A percentile compares a stretch with the other conserved stretches of the same genome.
Evolutionary conservation across 345 rosid genomes (phyloP).

Genomic region (Zanthoxylum bungeanum): DNA sequence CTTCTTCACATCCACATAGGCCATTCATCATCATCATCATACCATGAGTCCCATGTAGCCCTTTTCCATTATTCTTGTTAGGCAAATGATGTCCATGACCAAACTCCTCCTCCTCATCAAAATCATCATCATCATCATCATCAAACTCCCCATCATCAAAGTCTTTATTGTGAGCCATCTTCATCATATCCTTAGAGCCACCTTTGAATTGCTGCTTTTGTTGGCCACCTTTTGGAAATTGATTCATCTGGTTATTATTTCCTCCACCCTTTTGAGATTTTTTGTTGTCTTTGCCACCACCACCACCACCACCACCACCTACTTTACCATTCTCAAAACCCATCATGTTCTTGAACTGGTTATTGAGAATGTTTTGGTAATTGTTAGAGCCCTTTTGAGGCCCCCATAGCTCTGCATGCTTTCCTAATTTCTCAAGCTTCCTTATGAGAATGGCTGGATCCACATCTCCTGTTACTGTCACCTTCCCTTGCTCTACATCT

Average conservation of each 20-base stretch:
- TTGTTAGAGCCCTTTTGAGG: conserved; percentile 49
- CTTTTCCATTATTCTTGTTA: conserved; percentile 34
- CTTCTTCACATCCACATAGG: conserved; percentile 18
- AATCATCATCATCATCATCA: conserved; percentile 37
- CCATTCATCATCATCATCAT: conserved; percentile 54
- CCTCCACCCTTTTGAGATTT: conserved; percentile 50
- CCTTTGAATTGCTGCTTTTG: conserved; percentile 56
- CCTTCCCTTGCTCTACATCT: conserved; percentile 83
- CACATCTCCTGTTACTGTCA: conserved; percentile 80
- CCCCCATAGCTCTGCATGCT: conserved; percentile 81
- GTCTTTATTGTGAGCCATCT: conserved; percentile 37
- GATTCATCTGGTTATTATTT: neutral
- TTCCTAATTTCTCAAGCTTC: conserved; percentile 86
- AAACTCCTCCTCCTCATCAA: conserved; percentile 41
- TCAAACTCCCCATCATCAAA: conserved; percentile 33
- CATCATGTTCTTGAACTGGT: conserved; percentile 60
- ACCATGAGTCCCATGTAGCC: conserved; percentile 29
- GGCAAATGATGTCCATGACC: conserved; percentile 46
- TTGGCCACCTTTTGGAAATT: conserved; percentile 34
- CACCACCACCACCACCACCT: too few species aligned
- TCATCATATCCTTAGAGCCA: conserved; percentile 37
- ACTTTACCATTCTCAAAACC: conserved; percentile 34
- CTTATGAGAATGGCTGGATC: conserved; percentile 64
- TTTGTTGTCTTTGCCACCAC: conserved; percentile 42
- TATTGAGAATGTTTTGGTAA: conserved; percentile 33